A percentile compares a stretch with the other conserved stretches of the same genome.
phyloP scores from a whole-genome alignment of 805 yeast species.

The Lipomyces yamadae region DNA sequence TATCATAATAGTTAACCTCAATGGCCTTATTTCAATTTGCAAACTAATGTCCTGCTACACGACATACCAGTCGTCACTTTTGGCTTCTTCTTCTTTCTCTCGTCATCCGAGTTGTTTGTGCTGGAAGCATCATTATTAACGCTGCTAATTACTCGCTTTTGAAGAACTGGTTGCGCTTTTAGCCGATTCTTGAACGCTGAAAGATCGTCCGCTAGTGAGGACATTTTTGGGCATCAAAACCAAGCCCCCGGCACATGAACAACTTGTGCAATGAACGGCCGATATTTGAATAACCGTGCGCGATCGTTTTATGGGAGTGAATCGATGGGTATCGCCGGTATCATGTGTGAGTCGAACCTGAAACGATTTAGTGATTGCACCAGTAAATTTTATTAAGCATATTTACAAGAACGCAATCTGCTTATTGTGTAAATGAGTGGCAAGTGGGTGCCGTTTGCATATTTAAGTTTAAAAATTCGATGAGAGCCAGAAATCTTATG shows the following conservation, averaged over 20 bases:
- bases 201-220: slow-evolving; percentile 58
- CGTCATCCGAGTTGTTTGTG: slow-evolving; percentile 24
- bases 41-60: background rate
- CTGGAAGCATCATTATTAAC: slow-evolving; percentile 12
- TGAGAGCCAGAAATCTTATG: too few relatives aligned
- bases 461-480: too few relatives aligned
- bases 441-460: too few relatives aligned
- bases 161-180: slow-evolving; percentile 60
- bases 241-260: too few relatives aligned
- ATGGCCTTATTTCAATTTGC: background rate
- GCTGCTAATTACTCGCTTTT: slow-evolving; percentile 22
- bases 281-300: background rate
- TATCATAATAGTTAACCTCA: background rate
- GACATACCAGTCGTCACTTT: slow-evolving; percentile 30
- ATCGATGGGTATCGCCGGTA: background rate
- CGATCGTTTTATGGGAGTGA: background rate
- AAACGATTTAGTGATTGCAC: background rate
- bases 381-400: background rate
- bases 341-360: background rate
- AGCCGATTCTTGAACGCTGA: slow-evolving; percentile 68
- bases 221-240: slow-evolving; percentile 8
- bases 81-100: slow-evolving; percentile 29
- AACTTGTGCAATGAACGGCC: background rate
- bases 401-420: too few relatives aligned
- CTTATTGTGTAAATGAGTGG: too few relatives aligned